Conservation (phyloP, 441 rosid genomes). For the Biscutella laevigata region DNA sequence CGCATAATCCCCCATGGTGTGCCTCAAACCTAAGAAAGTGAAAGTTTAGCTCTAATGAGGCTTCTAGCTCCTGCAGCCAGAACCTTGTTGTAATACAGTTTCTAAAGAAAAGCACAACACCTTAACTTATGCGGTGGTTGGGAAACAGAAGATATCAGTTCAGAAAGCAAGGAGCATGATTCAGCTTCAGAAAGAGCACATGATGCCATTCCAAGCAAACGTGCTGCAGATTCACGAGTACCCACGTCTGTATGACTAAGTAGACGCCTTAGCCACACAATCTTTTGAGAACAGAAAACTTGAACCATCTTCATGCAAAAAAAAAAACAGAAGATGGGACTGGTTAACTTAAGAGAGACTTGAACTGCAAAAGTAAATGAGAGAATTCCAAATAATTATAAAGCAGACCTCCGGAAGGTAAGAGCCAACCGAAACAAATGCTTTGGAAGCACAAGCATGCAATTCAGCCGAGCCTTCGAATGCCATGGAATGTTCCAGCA, state of each 20-base stretch:
- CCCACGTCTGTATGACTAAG: slow-evolving; percentile 68
- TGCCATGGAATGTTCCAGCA: slow-evolving; percentile 87
- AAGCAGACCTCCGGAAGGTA: slow-evolving; percentile 69
- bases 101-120: slow-evolving; percentile 30
- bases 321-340: slow-evolving; percentile 3
- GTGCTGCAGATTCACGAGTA: slow-evolving; percentile 91
- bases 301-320: slow-evolving; percentile 52
- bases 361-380: slow-evolving; percentile 15
- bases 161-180: slow-evolving; percentile 53
- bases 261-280: slow-evolving; percentile 80
- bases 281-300: slow-evolving; percentile 49
- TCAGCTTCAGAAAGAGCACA: slow-evolving; percentile 56
- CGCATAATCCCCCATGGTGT: slow-evolving; percentile 73
- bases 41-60: slow-evolving; percentile 1
- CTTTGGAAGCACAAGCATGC: slow-evolving; percentile 79
- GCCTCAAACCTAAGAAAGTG: slow-evolving; percentile 62
- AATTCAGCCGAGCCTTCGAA: slow-evolving; percentile 77
- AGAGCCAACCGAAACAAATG: slow-evolving; percentile 69
- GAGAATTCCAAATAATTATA: slow-evolving; percentile 25
- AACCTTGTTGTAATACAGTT: slow-evolving; percentile 4
- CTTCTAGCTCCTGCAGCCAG: neutral
- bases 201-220: slow-evolving; percentile 86
- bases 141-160: slow-evolving; percentile 47
- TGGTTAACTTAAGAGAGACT: slow-evolving; percentile 10
- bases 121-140: slow-evolving; percentile 44